Percentiles rank a stretch among this genome's conserved stretches.
These are phyloP conservation scores for Linderina pennispora DNA, from an alignment of 192 early-diverging fungal species.

Conservation along the genomic window DNA sequence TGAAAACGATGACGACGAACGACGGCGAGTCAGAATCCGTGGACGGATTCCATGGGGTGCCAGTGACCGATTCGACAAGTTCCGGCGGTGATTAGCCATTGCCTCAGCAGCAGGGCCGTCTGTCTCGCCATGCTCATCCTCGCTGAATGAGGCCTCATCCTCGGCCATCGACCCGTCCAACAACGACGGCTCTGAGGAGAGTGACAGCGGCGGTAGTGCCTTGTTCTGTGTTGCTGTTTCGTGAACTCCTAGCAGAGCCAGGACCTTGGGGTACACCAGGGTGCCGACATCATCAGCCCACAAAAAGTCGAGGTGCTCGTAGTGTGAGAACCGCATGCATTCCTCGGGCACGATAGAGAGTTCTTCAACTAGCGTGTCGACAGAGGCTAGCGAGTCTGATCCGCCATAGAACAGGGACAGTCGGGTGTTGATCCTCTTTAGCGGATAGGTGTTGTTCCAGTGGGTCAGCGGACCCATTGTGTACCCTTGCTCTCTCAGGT, in stretches of 20 bases:
- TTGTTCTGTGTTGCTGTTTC: slow-evolving; percentile 9
- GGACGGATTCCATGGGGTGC: too few species aligned
- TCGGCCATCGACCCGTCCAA: too few species aligned
- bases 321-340: slow-evolving; percentile 56
- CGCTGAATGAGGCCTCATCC: too few species aligned
- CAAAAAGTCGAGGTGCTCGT: slow-evolving; percentile 73
- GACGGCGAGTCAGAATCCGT: too few species aligned
- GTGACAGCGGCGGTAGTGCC: too few species aligned
- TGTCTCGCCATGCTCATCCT: too few species aligned
- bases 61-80: too few species aligned
- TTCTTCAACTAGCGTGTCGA: slow-evolving; percentile 53
- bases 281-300: slow-evolving; percentile 46
- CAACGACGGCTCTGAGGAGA: too few species aligned
- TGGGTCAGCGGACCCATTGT: slow-evolving; percentile 50
- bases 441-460: slow-evolving; percentile 51
- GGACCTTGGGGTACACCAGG: slow-evolving; percentile 37
- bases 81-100: too few species aligned
- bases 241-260: slow-evolving; percentile 20
- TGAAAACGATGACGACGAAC: too few species aligned
- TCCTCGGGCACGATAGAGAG: slow-evolving; percentile 39
- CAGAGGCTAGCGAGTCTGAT: slow-evolving; percentile 75
- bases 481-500: slow-evolving; percentile 53
- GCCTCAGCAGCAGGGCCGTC: too few species aligned
- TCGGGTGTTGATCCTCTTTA: slow-evolving; percentile 66
- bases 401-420: slow-evolving; percentile 93